Percentiles rank a stretch among this genome's conserved stretches.
phyloP scores from a whole-genome alignment of 2,329 filamentous ascomycete genomes.

The Diplodia seriata region DNA sequence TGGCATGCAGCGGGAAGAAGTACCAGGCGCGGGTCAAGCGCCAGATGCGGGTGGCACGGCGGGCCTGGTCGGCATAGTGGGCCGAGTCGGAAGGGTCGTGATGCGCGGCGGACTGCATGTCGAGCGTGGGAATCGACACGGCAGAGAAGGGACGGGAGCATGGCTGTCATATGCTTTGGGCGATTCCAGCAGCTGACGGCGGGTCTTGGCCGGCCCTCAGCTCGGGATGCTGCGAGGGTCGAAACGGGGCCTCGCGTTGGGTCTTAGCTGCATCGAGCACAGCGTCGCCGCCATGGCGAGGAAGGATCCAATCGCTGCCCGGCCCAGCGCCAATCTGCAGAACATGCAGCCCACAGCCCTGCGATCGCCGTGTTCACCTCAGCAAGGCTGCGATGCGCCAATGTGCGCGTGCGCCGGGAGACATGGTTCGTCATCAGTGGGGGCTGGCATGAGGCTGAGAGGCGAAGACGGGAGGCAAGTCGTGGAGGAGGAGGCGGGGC shows the following conservation, averaged over 20 bases:
- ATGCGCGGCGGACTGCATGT: background rate
- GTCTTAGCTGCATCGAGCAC: constrained; percentile 25
- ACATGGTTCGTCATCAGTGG: constrained; percentile 4
- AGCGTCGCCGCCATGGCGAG: constrained; percentile 19
- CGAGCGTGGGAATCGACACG: background rate
- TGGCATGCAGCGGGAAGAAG: constrained; percentile 19
- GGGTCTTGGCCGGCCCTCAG: constrained; percentile 9
- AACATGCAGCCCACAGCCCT: background rate
- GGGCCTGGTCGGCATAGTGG: background rate
- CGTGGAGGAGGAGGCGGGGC: background rate
- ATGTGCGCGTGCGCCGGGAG: background rate
- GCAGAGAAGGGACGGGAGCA: background rate
- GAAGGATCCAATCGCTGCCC: background rate
- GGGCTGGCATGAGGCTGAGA: constrained; percentile 4
- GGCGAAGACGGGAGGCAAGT: background rate
- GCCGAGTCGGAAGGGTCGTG: background rate
- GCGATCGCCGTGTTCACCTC: background rate
- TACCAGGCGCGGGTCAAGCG: constrained; percentile 21
- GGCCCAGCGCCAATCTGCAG: background rate
- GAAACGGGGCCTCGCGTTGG: background rate
- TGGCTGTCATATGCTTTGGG: constrained; percentile 16
- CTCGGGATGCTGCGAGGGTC: too few relatives aligned
- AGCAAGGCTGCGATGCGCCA: constrained; percentile 1
- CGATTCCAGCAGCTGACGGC: constrained; percentile 10
- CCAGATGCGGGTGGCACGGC: background rate